Conservation (phyloP, 2,329 filamentous ascomycete species). For the Scleromitrula shiraiana region DNA sequence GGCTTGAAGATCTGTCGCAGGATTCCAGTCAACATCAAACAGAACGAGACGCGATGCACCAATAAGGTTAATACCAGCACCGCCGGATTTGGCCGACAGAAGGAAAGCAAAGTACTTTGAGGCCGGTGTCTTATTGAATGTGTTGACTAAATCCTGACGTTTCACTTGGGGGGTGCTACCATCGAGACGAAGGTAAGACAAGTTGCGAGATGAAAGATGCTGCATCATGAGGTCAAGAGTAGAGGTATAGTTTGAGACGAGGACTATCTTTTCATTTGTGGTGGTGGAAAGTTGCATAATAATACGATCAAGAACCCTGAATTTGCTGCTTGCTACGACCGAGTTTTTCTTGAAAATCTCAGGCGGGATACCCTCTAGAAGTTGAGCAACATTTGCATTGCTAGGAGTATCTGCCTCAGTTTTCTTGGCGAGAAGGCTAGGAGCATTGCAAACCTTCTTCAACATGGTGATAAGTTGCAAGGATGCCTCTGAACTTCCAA, state of each 20-base stretch:
- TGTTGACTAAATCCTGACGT: conserved; percentile 60
- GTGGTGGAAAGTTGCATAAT: conserved; percentile 51
- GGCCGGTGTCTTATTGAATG: conserved; percentile 55
- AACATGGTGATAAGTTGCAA: conserved; percentile 64
- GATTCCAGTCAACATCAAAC: conserved; percentile 72
- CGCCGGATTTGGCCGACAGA: conserved; percentile 65
- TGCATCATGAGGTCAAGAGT: conserved; percentile 60
- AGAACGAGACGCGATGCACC: conserved; percentile 63
- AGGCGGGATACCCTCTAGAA: conserved; percentile 46
- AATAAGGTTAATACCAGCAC: conserved; percentile 61
- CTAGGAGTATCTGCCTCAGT: conserved; percentile 28
- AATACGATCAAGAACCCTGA: conserved; percentile 58
- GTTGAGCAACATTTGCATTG: conserved; percentile 31
- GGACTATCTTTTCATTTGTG: conserved; percentile 62
- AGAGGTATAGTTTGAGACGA: conserved; percentile 70
- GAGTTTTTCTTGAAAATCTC: conserved; percentile 45
- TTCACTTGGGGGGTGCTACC: conserved; percentile 56
- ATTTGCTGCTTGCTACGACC: conserved; percentile 54
- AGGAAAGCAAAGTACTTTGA: conserved; percentile 59
- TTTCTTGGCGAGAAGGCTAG: conserved; percentile 49
- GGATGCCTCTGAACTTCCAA: conserved; percentile 54
- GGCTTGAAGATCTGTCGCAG: conserved; percentile 63
- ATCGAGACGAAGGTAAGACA: conserved; percentile 60
- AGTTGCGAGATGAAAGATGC: conserved; percentile 50
- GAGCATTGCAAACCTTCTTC: conserved; percentile 69